Conservation (phyloP, 129 eudicot species). For the Escallonia rubra region DNA sequence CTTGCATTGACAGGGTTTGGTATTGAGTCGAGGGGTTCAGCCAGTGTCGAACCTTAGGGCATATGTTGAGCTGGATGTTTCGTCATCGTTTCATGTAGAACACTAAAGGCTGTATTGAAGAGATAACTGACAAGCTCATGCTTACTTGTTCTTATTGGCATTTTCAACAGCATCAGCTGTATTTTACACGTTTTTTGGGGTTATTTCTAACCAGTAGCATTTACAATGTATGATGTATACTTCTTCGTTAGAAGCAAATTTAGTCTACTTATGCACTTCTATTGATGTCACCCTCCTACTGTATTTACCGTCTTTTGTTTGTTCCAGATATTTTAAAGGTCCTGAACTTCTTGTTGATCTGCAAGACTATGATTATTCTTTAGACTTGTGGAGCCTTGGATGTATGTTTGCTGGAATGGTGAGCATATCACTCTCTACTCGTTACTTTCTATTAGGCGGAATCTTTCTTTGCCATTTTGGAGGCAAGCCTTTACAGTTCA, state of each 20-base stretch:
- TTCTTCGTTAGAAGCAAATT: not conserved
- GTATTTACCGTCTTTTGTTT: conserved; percentile 9
- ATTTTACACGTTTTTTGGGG: too few species aligned
- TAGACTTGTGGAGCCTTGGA: conserved; percentile 94
- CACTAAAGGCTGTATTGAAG: too few species aligned
- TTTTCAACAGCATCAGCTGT: too few species aligned
- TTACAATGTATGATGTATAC: not conserved
- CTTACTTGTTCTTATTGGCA: too few species aligned
- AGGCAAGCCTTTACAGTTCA: not conserved
- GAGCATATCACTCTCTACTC: conserved; percentile 5
- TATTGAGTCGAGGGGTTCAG: too few species aligned
- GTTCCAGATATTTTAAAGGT: conserved; percentile 75
- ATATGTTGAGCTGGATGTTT: too few species aligned
- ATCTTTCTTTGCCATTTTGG: not conserved
- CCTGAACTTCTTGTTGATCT: conserved; percentile 86
- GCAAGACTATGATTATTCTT: conserved; percentile 82
- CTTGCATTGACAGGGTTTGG: too few species aligned
- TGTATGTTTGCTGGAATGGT: conserved; percentile 98
- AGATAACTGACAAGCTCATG: too few species aligned
- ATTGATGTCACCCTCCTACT: not conserved
- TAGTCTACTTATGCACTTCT: too few species aligned
- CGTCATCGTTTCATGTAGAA: too few species aligned
- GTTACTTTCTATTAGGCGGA: not conserved
- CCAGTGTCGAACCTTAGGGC: too few species aligned
- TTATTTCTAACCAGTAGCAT: not conserved